phyloP scores from a whole-genome alignment of 805 yeast genomes.

The Priceomyces haplophilus region DNA sequence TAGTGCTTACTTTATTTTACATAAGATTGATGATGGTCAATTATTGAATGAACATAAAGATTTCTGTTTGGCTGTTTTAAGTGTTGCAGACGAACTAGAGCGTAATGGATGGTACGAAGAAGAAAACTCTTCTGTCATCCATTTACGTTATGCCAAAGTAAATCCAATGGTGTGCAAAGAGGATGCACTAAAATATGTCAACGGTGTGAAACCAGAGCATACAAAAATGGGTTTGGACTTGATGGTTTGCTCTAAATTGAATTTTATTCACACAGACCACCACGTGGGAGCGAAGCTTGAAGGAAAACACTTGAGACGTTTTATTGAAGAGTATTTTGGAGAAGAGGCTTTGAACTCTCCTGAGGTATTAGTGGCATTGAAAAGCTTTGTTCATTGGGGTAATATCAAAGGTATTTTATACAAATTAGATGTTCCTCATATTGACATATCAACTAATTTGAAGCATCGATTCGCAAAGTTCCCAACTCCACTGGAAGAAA shows the following conservation, averaged over 20 bases:
- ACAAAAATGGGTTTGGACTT: conserved; percentile 42
- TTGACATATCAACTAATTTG: conserved; percentile 31
- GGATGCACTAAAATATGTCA: conserved; percentile 33
- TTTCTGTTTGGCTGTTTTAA: conserved; percentile 46
- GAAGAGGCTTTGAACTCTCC: conserved; percentile 34
- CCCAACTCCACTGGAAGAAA: conserved; percentile 41
- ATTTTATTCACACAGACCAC: conserved; percentile 56
- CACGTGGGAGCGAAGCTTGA: conserved; percentile 50
- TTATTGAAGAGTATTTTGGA: conserved; percentile 40
- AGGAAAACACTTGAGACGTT: conserved; percentile 40
- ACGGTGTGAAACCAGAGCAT: conserved; percentile 29
- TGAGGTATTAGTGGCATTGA: conserved; percentile 45
- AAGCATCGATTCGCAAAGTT: conserved; percentile 31
- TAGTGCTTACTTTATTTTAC: conserved; percentile 44
- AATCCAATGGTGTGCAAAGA: conserved; percentile 26
- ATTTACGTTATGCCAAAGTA: conserved; percentile 30
- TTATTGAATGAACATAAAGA: conserved; percentile 35
- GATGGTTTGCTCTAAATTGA: conserved; percentile 45
- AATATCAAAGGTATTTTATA: conserved; percentile 47
- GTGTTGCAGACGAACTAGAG: conserved; percentile 50
- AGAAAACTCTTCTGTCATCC: conserved; percentile 41
- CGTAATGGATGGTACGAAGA: conserved; percentile 48
- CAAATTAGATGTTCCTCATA: conserved; percentile 37
- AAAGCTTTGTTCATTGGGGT: conserved; percentile 56
- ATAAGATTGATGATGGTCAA: conserved; percentile 32